Evolutionary conservation across 2,329 filamentous ascomycete genomes (phyloP).

Genomic region (Talaromyces funiculosus): DNA sequence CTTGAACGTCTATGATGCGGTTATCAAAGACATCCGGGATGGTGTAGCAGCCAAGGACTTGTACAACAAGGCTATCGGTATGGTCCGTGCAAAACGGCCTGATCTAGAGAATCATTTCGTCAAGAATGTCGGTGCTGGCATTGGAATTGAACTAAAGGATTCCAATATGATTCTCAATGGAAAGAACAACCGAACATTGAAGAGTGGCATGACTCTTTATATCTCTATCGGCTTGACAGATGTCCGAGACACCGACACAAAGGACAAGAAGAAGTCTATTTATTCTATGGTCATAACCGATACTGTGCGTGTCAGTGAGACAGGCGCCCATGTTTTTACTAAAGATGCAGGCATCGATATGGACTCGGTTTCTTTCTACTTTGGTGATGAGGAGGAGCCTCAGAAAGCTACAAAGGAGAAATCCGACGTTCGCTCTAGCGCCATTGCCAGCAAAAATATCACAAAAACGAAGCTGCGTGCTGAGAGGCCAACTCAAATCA

Average conservation of each 20-base stretch:
- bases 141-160: slow-evolving; percentile 89
- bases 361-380: slow-evolving; percentile 95
- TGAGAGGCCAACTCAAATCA: slow-evolving; percentile 78
- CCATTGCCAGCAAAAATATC: slow-evolving; percentile 90
- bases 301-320: slow-evolving; percentile 77
- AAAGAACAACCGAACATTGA: slow-evolving; percentile 76
- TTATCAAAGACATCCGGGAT: slow-evolving; percentile 85
- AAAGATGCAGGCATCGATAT: slow-evolving; percentile 86
- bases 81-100: slow-evolving; percentile 85
- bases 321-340: slow-evolving; percentile 73
- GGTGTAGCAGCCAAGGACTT: slow-evolving; percentile 83
- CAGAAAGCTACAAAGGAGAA: slow-evolving; percentile 75
- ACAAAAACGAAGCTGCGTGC: slow-evolving; percentile 88
- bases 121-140: slow-evolving; percentile 84
- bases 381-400: slow-evolving; percentile 86
- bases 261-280: slow-evolving; percentile 81
- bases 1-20: slow-evolving; percentile 74
- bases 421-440: slow-evolving; percentile 74
- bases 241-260: slow-evolving; percentile 76
- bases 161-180: slow-evolving; percentile 74
- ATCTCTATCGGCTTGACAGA: slow-evolving; percentile 87
- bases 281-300: slow-evolving; percentile 91
- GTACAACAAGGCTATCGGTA: slow-evolving; percentile 75
- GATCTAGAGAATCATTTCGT: slow-evolving; percentile 92
- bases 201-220: slow-evolving; percentile 95